Evolutionary conservation across 768 basidiomycete species (phyloP).

Genomic region (Plicaturopsis crispa): DNA sequence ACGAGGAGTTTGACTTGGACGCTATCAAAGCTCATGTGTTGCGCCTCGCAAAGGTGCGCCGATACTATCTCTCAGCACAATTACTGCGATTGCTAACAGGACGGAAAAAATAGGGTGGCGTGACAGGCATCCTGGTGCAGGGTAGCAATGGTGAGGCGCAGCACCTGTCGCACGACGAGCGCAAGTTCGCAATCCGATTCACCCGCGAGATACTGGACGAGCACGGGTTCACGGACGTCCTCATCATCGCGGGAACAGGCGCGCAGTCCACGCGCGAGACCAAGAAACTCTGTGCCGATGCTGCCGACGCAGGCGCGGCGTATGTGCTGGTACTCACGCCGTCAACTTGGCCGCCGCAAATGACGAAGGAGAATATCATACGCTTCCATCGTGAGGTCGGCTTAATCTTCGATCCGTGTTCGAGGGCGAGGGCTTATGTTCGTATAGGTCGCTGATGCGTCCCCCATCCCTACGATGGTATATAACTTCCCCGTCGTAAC

Average conservation of each 20-base stretch:
- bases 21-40: slow-evolving; percentile 66
- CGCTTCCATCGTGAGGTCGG: slow-evolving; percentile 59
- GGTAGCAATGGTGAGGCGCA: slow-evolving; percentile 75
- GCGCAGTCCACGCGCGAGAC: slow-evolving; percentile 77
- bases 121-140: slow-evolving; percentile 66
- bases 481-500: slow-evolving; percentile 85
- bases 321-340: slow-evolving; percentile 70
- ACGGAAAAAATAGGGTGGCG: slow-evolving; percentile 44
- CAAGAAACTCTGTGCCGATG: slow-evolving; percentile 59
- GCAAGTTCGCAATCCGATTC: slow-evolving; percentile 51
- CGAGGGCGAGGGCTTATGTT: not conserved
- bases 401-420: not conserved
- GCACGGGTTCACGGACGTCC: slow-evolving; percentile 57
- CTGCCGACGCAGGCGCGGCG: slow-evolving; percentile 77
- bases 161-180: slow-evolving; percentile 67
- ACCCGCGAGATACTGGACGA: slow-evolving; percentile 68
- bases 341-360: slow-evolving; percentile 60
- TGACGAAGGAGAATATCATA: slow-evolving; percentile 55
- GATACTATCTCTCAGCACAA: slow-evolving; percentile 5
- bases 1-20: slow-evolving; percentile 63
- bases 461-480: slow-evolving; percentile 67
- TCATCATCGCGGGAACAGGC: slow-evolving; percentile 80
- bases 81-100: slow-evolving; percentile 2
- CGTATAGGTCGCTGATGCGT: slow-evolving; percentile 56
- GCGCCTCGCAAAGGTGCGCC: slow-evolving; percentile 58